A percentile compares a stretch with the other conserved stretches of the same genome.
phyloP scores from a whole-genome alignment of 2,329 filamentous ascomycete species.

The Aureobasidium sp. region DNA sequence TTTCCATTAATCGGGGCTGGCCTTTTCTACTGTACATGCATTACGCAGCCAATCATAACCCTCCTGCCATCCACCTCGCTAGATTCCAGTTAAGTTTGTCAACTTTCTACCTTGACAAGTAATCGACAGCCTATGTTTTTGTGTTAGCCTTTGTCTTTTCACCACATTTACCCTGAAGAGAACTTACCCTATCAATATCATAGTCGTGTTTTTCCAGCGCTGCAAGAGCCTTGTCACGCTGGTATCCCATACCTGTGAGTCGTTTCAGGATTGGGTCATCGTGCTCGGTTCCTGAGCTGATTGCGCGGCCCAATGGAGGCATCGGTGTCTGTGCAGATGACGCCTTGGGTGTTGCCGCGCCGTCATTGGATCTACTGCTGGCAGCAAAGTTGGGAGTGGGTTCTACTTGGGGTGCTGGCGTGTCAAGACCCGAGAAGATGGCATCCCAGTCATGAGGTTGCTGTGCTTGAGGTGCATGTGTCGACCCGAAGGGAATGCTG shows the following conservation, averaged over 20 bases:
- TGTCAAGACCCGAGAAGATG: conserved; percentile 77
- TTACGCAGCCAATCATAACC: neutral
- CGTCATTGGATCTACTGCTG: conserved; percentile 12
- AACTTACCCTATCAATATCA: conserved; percentile 81
- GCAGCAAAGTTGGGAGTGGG: neutral
- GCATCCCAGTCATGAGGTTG: conserved; percentile 81
- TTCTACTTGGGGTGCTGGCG: conserved; percentile 28
- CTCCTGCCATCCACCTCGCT: conserved; percentile 6
- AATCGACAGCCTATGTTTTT: conserved; percentile 16
- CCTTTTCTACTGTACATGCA: neutral
- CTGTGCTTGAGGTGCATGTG: conserved; percentile 26
- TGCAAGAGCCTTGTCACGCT: conserved; percentile 62
- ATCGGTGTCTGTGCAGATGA: conserved; percentile 17
- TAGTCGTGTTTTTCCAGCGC: conserved; percentile 95
- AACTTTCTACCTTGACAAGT: conserved; percentile 16
- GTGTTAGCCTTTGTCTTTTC: conserved; percentile 5
- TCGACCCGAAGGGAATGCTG: conserved; percentile 17
- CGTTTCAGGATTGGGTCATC: conserved; percentile 90
- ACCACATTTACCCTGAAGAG: neutral
- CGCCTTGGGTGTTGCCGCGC: conserved; percentile 18
- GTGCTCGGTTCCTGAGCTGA: conserved; percentile 68
- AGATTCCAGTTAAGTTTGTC: conserved; percentile 9
- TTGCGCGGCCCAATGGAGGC: conserved; percentile 56
- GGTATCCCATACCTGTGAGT: conserved; percentile 83
- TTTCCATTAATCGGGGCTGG: neutral